A percentile compares a stretch with the other conserved stretches of the same genome.
Evolutionary conservation across 1,139 yeast genomes (phyloP).

Genomic region (Sugiyamaella xylanicola): DNA sequence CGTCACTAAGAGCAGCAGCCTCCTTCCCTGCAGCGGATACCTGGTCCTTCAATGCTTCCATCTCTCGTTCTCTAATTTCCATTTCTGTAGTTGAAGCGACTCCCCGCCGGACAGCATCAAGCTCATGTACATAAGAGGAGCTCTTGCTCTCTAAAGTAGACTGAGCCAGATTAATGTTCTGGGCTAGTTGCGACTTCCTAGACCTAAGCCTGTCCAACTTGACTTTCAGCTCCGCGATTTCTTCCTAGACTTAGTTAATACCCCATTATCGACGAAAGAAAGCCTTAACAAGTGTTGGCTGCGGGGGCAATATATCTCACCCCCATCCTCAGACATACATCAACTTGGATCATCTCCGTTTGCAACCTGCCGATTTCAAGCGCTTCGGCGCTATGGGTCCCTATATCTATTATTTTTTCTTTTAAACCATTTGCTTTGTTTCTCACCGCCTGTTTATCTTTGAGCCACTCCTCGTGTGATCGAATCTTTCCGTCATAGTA

Average conservation of each 20-base stretch:
- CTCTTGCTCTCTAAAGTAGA: constrained; percentile 27
- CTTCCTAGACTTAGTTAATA: constrained; percentile 8
- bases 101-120: constrained; percentile 16
- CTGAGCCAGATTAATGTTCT: constrained; percentile 18
- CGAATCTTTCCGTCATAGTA: constrained; percentile 25
- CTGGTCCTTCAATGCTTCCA: constrained; percentile 29
- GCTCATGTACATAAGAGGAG: constrained; percentile 25
- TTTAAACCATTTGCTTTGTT: constrained; percentile 22
- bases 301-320: too few species aligned
- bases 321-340: constrained; percentile 13
- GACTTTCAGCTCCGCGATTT: constrained; percentile 22
- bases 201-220: constrained; percentile 25
- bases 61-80: constrained; percentile 27
- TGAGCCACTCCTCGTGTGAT: constrained; percentile 26
- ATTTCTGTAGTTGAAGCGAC: constrained; percentile 17
- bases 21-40: constrained; percentile 26
- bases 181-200: constrained; percentile 17
- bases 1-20: constrained; percentile 34
- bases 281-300: too few species aligned
- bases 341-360: constrained; percentile 10
- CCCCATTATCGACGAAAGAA: neutral
- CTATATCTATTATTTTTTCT: constrained; percentile 23
- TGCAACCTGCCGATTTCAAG: constrained; percentile 13
- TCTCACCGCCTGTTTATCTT: constrained; percentile 19
- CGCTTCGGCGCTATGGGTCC: constrained; percentile 23